Conservation (phyloP, 1,284 basidiomycete species). For the Schizophyllum amplum region DNA sequence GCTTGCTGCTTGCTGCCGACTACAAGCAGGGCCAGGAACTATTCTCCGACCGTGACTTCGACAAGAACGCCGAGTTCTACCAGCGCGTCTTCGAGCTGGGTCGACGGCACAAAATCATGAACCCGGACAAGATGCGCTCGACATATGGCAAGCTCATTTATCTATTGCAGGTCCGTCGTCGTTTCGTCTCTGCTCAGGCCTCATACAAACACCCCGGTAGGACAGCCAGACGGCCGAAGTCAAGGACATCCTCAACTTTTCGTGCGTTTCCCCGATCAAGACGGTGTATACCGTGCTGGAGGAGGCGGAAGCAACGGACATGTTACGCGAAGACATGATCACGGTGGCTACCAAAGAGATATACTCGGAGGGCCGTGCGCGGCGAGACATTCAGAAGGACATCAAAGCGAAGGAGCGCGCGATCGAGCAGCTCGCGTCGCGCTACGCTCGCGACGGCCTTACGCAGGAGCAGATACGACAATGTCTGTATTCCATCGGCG, state of each 20-base stretch:
- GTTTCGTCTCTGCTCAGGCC: not conserved
- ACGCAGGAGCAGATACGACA: constrained; percentile 59
- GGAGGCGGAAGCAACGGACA: constrained; percentile 47
- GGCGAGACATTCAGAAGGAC: constrained; percentile 69
- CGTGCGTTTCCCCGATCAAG: constrained; percentile 65
- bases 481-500: constrained; percentile 76
- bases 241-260: constrained; percentile 66
- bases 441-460: constrained; percentile 50
- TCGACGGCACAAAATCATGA: constrained; percentile 81
- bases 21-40: constrained; percentile 81
- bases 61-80: constrained; percentile 68
- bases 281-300: constrained; percentile 64
- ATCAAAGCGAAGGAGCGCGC: constrained; percentile 77
- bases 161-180: constrained; percentile 58
- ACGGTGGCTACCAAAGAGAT: constrained; percentile 72
- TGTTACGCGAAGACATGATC: constrained; percentile 68
- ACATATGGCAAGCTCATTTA: constrained; percentile 82
- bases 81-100: constrained; percentile 71
- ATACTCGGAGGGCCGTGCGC: constrained; percentile 56
- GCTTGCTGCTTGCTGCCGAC: constrained; percentile 68
- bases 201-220: constrained; percentile 18
- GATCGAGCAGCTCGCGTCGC: constrained; percentile 59
- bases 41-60: constrained; percentile 70
- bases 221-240: constrained; percentile 75
- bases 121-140: constrained; percentile 80